These are phyloP conservation scores for Sideroxylon spinosum DNA, from an alignment of 179 eudicot species.

Conservation along the genomic window DNA sequence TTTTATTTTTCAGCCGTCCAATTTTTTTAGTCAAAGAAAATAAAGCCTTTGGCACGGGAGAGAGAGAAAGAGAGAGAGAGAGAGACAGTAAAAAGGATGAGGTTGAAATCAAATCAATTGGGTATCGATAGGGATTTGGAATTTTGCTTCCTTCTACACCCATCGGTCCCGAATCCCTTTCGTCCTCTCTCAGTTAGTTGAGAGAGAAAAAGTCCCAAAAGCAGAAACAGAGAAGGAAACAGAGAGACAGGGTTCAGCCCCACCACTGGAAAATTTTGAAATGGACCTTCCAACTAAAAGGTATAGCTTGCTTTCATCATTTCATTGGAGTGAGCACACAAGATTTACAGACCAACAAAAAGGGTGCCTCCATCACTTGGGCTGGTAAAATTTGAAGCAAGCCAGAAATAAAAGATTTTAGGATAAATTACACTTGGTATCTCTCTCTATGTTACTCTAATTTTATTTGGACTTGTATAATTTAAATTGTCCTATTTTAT, in stretches of 20 bases:
- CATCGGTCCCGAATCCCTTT: slow-evolving; percentile 10
- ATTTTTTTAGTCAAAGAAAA: slow-evolving; percentile 19
- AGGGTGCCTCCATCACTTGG: too few relatives aligned
- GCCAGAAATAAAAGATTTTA: too few relatives aligned
- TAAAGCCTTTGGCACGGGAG: slow-evolving; percentile 8
- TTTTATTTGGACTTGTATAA: too few relatives aligned
- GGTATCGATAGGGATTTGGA: slow-evolving; percentile 16
- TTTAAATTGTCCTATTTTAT: too few relatives aligned
- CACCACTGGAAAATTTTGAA: slow-evolving; percentile 16
- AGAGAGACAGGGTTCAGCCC: slow-evolving; percentile 11
- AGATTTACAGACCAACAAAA: neutral
- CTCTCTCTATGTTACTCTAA: too few relatives aligned
- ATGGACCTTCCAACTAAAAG: slow-evolving; percentile 10
- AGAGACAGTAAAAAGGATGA: neutral
- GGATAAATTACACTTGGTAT: too few relatives aligned
- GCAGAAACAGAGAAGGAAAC: slow-evolving; percentile 15
- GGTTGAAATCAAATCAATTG: slow-evolving; percentile 4
- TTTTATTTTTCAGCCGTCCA: slow-evolving; percentile 19
- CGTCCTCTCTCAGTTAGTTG: neutral
- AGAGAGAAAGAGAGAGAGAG: neutral
- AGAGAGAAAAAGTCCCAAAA: slow-evolving; percentile 12
- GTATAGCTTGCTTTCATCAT: slow-evolving; percentile 8
- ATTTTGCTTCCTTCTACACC: slow-evolving; percentile 8
- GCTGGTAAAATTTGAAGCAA: too few relatives aligned
- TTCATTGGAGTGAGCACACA: neutral